phyloP scores from a whole-genome alignment of 768 basidiomycete genomes.

The Boletus edulis region DNA sequence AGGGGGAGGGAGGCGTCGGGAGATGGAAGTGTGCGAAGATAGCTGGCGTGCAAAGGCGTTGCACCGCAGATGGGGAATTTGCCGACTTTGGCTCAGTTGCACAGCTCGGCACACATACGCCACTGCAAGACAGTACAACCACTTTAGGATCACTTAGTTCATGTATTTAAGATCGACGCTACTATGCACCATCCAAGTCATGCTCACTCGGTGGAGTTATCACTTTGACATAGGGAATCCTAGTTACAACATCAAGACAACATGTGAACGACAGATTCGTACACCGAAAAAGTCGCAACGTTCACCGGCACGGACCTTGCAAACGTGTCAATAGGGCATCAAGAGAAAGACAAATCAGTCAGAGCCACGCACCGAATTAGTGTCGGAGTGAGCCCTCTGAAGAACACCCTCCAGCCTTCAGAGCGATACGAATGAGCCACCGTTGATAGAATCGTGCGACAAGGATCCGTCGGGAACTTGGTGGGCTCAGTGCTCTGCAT shows the following conservation, averaged over 20 bases:
- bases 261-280: constrained; percentile 55
- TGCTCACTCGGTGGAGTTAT: no score
- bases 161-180: no score
- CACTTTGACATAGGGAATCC: no score
- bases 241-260: constrained; percentile 19
- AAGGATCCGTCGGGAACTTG: constrained; percentile 42
- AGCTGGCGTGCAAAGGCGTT: constrained; percentile 30
- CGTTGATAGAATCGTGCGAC: constrained; percentile 56
- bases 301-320: constrained; percentile 80
- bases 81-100: constrained; percentile 22
- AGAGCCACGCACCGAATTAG: constrained; percentile 64
- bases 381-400: constrained; percentile 75
- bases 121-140: not conserved
- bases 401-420: constrained; percentile 72
- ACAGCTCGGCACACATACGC: constrained; percentile 10
- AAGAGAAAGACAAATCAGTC: not conserved
- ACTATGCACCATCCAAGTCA: no score
- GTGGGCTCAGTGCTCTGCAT: constrained; percentile 53
- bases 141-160: no score
- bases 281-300: constrained; percentile 76
- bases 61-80: constrained; percentile 37
- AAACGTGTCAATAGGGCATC: not conserved
- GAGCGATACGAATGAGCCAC: constrained; percentile 55
- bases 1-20: not conserved
- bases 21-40: constrained; percentile 25